A percentile compares a stretch with the other conserved stretches of the same genome.
These are phyloP conservation scores for Kluyveromyces starmeri DNA, from an alignment of 805 yeast species.

Conservation along the genomic window DNA sequence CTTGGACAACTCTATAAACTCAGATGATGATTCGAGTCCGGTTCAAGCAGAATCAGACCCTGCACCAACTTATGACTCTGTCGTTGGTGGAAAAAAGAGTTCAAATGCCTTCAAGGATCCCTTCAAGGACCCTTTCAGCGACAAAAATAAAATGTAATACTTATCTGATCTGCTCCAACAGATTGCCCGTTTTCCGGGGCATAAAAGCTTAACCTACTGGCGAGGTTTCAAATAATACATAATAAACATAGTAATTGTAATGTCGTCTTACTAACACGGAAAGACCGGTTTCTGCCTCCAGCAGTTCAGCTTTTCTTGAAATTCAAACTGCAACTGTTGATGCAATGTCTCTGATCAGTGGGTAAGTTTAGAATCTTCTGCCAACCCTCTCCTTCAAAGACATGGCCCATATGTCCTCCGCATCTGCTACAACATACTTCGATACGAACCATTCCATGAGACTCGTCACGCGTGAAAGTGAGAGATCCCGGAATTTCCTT, in stretches of 20 bases:
- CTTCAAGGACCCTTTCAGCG: constrained; percentile 48
- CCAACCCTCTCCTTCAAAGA: constrained; percentile 90
- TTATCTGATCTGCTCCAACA: constrained; percentile 2
- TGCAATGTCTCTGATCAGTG: constrained; percentile 91
- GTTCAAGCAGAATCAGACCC: constrained; percentile 13
- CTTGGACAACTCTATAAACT: too few species aligned
- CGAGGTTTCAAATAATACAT: too few species aligned
- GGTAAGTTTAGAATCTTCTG: constrained; percentile 35
- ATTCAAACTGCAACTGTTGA: constrained; percentile 74
- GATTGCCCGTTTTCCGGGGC: too few species aligned
- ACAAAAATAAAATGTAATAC: constrained; percentile 30
- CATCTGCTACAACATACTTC: constrained; percentile 86
- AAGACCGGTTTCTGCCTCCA: too few species aligned
- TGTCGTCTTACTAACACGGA: too few species aligned
- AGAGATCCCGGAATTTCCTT: constrained; percentile 76
- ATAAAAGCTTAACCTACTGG: too few species aligned
- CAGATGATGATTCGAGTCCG: too few species aligned
- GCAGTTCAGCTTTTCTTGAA: constrained; percentile 33
- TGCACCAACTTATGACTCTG: too few species aligned
- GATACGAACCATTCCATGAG: constrained; percentile 72
- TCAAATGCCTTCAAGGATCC: too few species aligned
- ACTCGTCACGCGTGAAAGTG: constrained; percentile 46
- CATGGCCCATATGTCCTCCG: constrained; percentile 94
- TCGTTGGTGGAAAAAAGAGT: too few species aligned
- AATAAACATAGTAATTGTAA: too few species aligned